Base-by-base conservation (phyloP, 106 monocot genomes). In the Alisma plantagoaquatica region DNA sequence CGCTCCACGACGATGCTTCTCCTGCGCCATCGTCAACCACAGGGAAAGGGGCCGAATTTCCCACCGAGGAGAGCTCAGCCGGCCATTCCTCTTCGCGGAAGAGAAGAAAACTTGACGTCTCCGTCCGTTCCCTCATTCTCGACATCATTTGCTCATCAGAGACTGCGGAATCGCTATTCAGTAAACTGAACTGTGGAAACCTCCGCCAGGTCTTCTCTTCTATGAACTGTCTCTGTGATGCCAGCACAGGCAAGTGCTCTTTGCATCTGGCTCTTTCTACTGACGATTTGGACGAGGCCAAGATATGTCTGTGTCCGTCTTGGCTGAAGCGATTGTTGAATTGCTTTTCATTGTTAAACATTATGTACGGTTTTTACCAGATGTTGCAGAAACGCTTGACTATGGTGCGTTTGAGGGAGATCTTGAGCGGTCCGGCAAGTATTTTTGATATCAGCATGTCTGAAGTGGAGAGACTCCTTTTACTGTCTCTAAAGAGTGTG, bases 241-340 rank as follows among this genome's bases (percentile, higher is more conserved):
- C 46, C 29, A 28, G 24, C 41, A 59, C 61, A 4, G 58, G 59
- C 19, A 33, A 30, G 30, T 91, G 80, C 53, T 74, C 77, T 24
- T 68, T 75, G 46, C 67, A 59, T 31, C 57, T 59, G 29, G 67
- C 61, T 16, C 69, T 41, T 19, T 54, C n/a, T n/a, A n/a, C 48
- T 67, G 53, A 30, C 10, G 38, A 27, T 2, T 31, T 47, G 41
- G 19, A 3, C 10, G 49, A 3, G 4, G 48, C 27, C 4, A 52
- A 23, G 3, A 33, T 52, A 3, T 84, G 84, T 56, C n/a, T 65
- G 6, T 88, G 87, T 31, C 87, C 78, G 26, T 27, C 49, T 11
- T 88, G 87, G 87, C 50, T 88, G 72, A 82, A 71, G 69, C 75
- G 56, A 66, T 47, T 79, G 23, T 10, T 88, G 48, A 88, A 82